Percentiles rank a stretch among this genome's conserved stretches.
Conservation (phyloP, 805 yeast genomes). For the Schizosaccharomyces cryophilus region DNA sequence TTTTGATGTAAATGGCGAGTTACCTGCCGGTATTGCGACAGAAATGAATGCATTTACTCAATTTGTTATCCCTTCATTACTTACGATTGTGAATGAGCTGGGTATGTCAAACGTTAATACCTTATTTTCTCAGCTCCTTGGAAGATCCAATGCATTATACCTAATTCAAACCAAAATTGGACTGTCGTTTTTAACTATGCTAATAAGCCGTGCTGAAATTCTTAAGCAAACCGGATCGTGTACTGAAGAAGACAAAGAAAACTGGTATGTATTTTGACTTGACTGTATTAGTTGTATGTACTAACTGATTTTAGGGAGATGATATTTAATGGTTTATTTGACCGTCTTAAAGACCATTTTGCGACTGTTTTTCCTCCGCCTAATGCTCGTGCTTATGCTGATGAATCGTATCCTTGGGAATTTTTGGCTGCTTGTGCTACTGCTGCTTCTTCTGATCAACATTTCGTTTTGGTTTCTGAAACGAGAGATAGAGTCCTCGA, state of each 20-base stretch:
- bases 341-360: slow-evolving; percentile 52
- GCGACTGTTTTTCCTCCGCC: slow-evolving; percentile 58
- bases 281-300: background rate
- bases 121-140: slow-evolving; percentile 41
- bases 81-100: slow-evolving; percentile 61
- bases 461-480: slow-evolving; percentile 80
- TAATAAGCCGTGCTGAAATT: slow-evolving; percentile 75
- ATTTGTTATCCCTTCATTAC: slow-evolving; percentile 61
- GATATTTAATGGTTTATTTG: slow-evolving; percentile 62
- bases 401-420: slow-evolving; percentile 83
- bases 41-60: slow-evolving; percentile 56
- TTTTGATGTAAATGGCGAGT: slow-evolving; percentile 10
- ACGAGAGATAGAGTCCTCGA: slow-evolving; percentile 83
- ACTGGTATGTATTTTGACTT: slow-evolving; percentile 7
- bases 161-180: slow-evolving; percentile 45
- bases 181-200: slow-evolving; percentile 63
- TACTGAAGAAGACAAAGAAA: slow-evolving; percentile 27
- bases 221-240: slow-evolving; percentile 38
- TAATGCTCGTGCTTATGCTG: slow-evolving; percentile 15
- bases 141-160: slow-evolving; percentile 39
- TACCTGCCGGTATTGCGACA: slow-evolving; percentile 20
- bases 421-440: slow-evolving; percentile 80
- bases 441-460: slow-evolving; percentile 70
- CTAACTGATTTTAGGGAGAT: slow-evolving; percentile 35
- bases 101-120: slow-evolving; percentile 58